Evolutionary conservation across 306 rosid genomes (phyloP).

Genomic region (Malus fusca): DNA sequence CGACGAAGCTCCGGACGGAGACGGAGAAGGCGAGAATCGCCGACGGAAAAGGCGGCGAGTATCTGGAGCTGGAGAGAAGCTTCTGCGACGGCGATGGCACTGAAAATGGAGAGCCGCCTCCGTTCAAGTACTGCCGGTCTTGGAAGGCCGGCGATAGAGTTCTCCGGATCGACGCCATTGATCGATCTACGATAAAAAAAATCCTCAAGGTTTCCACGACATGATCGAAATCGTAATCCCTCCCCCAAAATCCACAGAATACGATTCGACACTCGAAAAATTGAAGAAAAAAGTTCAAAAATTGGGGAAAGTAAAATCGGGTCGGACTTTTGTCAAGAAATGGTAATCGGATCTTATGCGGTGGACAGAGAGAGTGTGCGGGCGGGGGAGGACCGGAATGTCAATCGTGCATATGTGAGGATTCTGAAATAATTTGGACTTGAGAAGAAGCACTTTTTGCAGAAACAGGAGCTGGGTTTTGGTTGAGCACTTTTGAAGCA

Average conservation of each 20-base stretch:
- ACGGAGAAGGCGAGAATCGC: conserved; percentile 17
- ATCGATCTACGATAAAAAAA: conserved; percentile 3
- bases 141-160: conserved; percentile 73
- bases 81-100: conserved; percentile 60
- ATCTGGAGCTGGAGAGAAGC: conserved; percentile 38
- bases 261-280: not conserved
- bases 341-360: not conserved
- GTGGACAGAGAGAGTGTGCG: not conserved
- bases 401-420: not conserved
- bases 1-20: conserved; percentile 31
- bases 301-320: not conserved
- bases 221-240: conserved; percentile 5
- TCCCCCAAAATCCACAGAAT: not conserved
- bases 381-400: not conserved
- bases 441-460: not conserved
- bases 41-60: conserved; percentile 40
- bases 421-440: not conserved
- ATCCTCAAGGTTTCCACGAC: not conserved
- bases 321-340: not conserved
- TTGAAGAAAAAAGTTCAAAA: not conserved
- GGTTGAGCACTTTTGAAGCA: not conserved
- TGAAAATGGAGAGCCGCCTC: conserved; percentile 31
- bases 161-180: conserved; percentile 91
- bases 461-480: not conserved
- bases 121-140: conserved; percentile 56